Evolutionary conservation across 2,329 filamentous ascomycete species (phyloP), one percentile per base, ranked within the genome.

Genomic region (Cercospora zeina): DNA sequence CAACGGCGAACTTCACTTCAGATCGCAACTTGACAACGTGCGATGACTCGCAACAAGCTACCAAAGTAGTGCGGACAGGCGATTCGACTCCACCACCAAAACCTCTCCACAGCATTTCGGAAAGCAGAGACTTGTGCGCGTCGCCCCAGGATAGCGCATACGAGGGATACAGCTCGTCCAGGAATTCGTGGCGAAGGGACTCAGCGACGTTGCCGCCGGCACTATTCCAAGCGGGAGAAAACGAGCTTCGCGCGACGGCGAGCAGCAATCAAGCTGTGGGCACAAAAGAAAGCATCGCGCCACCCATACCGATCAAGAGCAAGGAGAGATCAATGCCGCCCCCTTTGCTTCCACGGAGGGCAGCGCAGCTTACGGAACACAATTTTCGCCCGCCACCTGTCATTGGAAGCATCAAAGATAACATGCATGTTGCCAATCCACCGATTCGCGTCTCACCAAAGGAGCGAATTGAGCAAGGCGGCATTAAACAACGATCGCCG

Each of bases 151-250:
- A 67, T 34, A 67, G 67, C 54, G 65, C 61, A 27, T 68, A 65
- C 50, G 66, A 55, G 3, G 56, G 56, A 27, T 45, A 56, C 14
- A 31, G 33, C 24, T 62, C 65, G 10, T 62, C 39, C 9, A 59
- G 62, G n/a, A 33, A 37, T 3, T 64, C 62, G 10, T 54, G 39
- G 42, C 39, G 69, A 36, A 63, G 69, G 14, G 71, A 72, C 37
- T 72, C 71, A 4, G 62, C 65, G 3, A 72, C 71, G 6, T 55
- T 72, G 30, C 70, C 70, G 30, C 70, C 70, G 2, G 62, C 47
- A 33, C 62, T 69, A 4, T 65, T 68, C 45, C 56, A 53, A 19
- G 59, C 65, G 21, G 54, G 67, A 14, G 58, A 65, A 49, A 61
- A 68, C 6, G 59, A 67, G 19, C 57, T 62, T 34, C 51, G 66